These are phyloP conservation scores for Sarocladium oryzae DNA, from an alignment of 2,329 filamentous ascomycete species.

Conservation along the genomic window DNA sequence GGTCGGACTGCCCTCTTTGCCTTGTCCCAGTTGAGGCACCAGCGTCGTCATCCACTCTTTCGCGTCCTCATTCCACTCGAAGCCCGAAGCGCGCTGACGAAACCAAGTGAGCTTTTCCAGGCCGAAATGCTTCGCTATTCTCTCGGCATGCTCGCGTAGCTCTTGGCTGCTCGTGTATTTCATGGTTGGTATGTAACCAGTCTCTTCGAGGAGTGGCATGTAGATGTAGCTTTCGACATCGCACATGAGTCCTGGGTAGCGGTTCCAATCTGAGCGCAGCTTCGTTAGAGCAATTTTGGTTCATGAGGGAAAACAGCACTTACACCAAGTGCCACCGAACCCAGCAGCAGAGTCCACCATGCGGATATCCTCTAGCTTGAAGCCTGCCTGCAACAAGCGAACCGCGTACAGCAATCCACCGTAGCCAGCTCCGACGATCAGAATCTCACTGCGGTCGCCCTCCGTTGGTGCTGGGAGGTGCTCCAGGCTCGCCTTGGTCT, in stretches of 20 bases:
- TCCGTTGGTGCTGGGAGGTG: constrained; percentile 17
- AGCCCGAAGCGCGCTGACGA: constrained; percentile 24
- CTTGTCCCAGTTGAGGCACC: constrained; percentile 16
- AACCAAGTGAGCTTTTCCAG: constrained; percentile 33
- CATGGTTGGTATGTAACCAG: constrained; percentile 48
- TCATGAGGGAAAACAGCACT: too few relatives aligned
- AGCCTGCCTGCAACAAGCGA: constrained; percentile 18
- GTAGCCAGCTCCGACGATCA: constrained; percentile 30
- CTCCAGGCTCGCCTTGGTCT: constrained; percentile 22
- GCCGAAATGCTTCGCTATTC: constrained; percentile 35
- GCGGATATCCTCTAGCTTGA: constrained; percentile 27
- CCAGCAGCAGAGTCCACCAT: constrained; percentile 36
- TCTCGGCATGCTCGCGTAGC: constrained; percentile 33
- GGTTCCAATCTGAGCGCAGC: too few relatives aligned
- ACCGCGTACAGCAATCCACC: constrained; percentile 26
- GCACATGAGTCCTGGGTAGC: constrained; percentile 44
- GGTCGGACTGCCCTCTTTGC: too few relatives aligned
- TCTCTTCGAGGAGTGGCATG: constrained; percentile 54
- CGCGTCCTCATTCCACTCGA: constrained; percentile 39
- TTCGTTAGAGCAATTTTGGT: too few relatives aligned
- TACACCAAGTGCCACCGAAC: constrained; percentile 46
- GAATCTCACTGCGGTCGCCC: constrained; percentile 21
- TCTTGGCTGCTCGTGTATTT: constrained; percentile 39
- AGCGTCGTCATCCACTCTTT: constrained; percentile 15
- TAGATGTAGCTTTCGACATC: constrained; percentile 57